Base-by-base conservation (phyloP, 805 yeast species). In the Candida berthetii region DNA sequence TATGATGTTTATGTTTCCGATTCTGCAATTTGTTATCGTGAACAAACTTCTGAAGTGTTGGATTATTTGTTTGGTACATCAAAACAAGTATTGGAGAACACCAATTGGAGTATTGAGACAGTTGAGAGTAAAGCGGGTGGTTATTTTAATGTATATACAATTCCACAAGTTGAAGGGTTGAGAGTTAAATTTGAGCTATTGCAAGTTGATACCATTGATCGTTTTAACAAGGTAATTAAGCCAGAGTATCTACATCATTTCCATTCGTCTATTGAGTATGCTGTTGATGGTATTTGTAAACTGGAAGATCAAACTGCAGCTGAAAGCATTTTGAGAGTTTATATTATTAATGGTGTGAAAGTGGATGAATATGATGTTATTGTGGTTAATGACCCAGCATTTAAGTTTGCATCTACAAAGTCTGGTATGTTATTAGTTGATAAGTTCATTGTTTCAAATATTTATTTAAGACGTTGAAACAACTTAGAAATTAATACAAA, bases 151-250 rank as follows among this genome's bases (percentile, higher is more conserved):
- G 9, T 22, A 7, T 22, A 22, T 22, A 7, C 25, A 22, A 9
- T 22, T 22, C 25, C 25, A 22, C 6, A 6, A 13, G 46, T 77
- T 3, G 55, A 59, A 9, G 71, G 80, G 3, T 47, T 74, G 4
- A 60, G 79, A 35, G 33, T 78, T 14, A 53, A 58, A 4, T 42
- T 80, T 29, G 88, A 82, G 55, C 58, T 62, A 18, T 44, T 79
- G 17, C 44, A 42, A 7, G 50, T 60, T 1, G 74, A 72, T 0
- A 42, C 54, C 1, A 44, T 76, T 14, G 82, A 79, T 46, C 38
- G 58, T 1, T 43, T 43, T 18, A 76, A 76, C 37, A 45, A 49
- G 1, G 37, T 49, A 8, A 56, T 74, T 8, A 57, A 63, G 2
- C 40, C 46, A 8, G 58, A 60, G 7, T 31, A 39, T 6, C 34